These are phyloP conservation scores for Pisolithus marmoratus DNA, from an alignment of 768 basidiomycete species.

Conservation along the genomic window DNA sequence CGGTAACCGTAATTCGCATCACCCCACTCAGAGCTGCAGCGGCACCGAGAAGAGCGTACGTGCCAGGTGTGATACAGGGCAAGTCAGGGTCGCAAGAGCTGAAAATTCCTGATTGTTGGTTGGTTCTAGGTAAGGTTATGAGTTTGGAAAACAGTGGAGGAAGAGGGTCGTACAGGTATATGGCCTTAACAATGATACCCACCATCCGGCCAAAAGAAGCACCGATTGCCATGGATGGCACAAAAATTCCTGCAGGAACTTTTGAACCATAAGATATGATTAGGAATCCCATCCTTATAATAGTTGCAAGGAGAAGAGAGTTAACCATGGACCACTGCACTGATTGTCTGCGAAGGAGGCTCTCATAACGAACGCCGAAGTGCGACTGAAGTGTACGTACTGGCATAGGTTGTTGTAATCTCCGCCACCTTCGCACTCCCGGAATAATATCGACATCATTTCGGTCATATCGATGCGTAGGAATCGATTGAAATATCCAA, in stretches of 20 bases:
- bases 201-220: conserved; percentile 97
- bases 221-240: conserved; percentile 98
- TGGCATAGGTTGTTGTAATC: conserved; percentile 94
- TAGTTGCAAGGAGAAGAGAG: conserved; percentile 85
- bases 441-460: conserved; percentile 89
- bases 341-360: conserved; percentile 50
- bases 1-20: conserved; percentile 95
- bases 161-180: conserved; percentile 56
- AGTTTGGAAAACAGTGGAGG: neutral
- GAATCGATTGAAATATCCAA: conserved; percentile 93
- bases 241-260: conserved; percentile 97
- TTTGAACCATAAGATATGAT: conserved; percentile 93
- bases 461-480: conserved; percentile 97
- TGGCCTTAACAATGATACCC: conserved; percentile 91
- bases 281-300: conserved; percentile 81
- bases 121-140: conserved; percentile 46
- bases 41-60: conserved; percentile 95
- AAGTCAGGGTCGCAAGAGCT: conserved; percentile 85
- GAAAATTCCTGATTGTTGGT: conserved; percentile 83
- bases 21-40: conserved; percentile 95
- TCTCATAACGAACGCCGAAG: conserved; percentile 4
- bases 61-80: conserved; percentile 97
- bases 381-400: conserved; percentile 43
- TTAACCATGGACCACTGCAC: conserved; percentile 95
- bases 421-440: conserved; percentile 90